Conservation (phyloP, 1,284 basidiomycete species). For the Kwoniella shivajii region DNA sequence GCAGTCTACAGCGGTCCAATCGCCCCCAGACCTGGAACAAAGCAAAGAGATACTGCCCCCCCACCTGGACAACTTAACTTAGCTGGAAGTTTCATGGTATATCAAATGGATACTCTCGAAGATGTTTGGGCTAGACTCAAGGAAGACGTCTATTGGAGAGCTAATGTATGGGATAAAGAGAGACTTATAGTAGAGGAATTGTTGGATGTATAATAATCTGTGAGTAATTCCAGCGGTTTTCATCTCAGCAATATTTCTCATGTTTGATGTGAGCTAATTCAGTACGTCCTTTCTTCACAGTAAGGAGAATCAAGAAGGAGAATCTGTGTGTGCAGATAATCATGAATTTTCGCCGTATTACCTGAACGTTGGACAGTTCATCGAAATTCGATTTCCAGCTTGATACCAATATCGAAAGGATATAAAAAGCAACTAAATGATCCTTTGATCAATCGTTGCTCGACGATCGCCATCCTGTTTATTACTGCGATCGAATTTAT, state of each 20-base stretch:
- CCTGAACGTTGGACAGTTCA: too few relatives aligned
- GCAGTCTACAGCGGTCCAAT: constrained; percentile 31
- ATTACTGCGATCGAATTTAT: neutral
- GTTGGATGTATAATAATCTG: constrained; percentile 8
- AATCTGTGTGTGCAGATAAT: neutral
- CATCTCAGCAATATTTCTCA: too few relatives aligned
- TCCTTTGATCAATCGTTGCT: too few relatives aligned
- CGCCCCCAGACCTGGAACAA: constrained; percentile 17
- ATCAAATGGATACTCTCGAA: constrained; percentile 23
- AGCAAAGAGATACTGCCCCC: constrained; percentile 6
- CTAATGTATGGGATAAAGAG: constrained; percentile 38
- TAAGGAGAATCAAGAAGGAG: too few relatives aligned
- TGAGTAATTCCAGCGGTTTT: neutral
- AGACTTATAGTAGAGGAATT: constrained; percentile 34
- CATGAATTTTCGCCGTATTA: too few relatives aligned
- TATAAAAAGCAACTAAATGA: too few relatives aligned
- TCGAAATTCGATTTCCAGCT: too few relatives aligned
- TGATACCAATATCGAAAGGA: too few relatives aligned
- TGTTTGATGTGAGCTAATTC: too few relatives aligned
- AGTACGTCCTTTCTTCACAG: too few relatives aligned
- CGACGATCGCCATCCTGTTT: too few relatives aligned
- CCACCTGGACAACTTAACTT: constrained; percentile 21
- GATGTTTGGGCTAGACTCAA: constrained; percentile 37
- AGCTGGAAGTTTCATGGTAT: constrained; percentile 28
- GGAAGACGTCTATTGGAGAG: constrained; percentile 37